Evolutionary conservation across 495 filamentous ascomycete species (phyloP).

Genomic region (Lepraria neglecta): DNA sequence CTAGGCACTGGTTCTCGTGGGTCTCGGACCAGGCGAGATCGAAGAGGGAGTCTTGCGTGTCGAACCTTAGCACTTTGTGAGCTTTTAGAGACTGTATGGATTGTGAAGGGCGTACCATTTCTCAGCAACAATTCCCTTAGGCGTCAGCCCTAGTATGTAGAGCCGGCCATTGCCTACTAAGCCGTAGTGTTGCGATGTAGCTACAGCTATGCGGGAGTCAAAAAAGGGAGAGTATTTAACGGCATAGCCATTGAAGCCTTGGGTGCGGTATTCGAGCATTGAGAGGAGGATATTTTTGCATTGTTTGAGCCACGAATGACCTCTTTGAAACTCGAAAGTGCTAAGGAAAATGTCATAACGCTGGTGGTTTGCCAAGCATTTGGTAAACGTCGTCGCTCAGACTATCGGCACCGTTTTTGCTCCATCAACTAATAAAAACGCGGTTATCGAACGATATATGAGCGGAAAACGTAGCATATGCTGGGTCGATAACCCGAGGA

Average conservation of each 20-base stretch:
- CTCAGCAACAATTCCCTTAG: slow-evolving; percentile 73
- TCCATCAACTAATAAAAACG: too few relatives aligned
- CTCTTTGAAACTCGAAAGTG: not conserved
- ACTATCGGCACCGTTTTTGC: too few relatives aligned
- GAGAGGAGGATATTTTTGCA: not conserved
- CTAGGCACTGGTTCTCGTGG: slow-evolving; percentile 86
- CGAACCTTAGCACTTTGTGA: slow-evolving; percentile 53
- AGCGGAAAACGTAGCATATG: too few relatives aligned
- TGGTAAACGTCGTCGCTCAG: too few relatives aligned
- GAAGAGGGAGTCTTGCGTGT: slow-evolving; percentile 94
- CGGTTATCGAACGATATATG: too few relatives aligned
- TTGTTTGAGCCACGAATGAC: not conserved
- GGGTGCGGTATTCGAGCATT: slow-evolving; percentile 90
- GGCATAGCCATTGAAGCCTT: slow-evolving; percentile 88
- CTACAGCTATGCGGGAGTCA: slow-evolving; percentile 85
- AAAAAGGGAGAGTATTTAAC: slow-evolving; percentile 98
- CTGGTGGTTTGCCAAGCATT: too few relatives aligned
- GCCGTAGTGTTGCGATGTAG: slow-evolving; percentile 83
- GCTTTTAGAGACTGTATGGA: slow-evolving; percentile 1
- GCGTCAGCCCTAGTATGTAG: slow-evolving; percentile 71
- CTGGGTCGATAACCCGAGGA: too few relatives aligned
- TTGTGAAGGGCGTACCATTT: slow-evolving; percentile 50
- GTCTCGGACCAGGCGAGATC: slow-evolving; percentile 90
- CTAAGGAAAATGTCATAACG: too few relatives aligned
- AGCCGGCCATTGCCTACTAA: slow-evolving; percentile 93